Conservation (phyloP, 2,329 filamentous ascomycete genomes). For the Sordariomycetes sp. region DNA sequence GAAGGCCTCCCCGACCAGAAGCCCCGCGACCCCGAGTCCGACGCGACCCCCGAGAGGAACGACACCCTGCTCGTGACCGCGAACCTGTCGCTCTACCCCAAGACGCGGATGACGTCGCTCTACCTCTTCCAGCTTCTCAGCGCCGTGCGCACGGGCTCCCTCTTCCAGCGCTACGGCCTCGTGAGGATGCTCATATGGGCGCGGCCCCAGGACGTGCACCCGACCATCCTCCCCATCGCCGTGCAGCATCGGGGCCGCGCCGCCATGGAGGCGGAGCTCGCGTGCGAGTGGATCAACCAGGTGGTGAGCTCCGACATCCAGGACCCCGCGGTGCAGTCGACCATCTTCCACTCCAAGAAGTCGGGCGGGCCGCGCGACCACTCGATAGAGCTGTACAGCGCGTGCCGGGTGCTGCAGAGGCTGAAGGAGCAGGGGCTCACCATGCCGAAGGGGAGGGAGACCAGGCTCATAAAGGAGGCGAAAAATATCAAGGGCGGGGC, state of each 20-base stretch:
- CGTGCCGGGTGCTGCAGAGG: slow-evolving; percentile 23
- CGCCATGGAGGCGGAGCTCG: slow-evolving; percentile 48
- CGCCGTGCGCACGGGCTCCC: slow-evolving; percentile 42
- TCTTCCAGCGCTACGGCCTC: slow-evolving; percentile 67
- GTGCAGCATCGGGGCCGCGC: slow-evolving; percentile 43
- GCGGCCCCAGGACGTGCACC: slow-evolving; percentile 45
- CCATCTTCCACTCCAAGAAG: slow-evolving; percentile 29
- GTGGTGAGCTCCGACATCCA: slow-evolving; percentile 34
- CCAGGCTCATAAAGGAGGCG: slow-evolving; percentile 16
- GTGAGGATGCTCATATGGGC: slow-evolving; percentile 73
- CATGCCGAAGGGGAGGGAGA: slow-evolving; percentile 34
- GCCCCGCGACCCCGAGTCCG: slow-evolving; percentile 21
- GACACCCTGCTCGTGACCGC: slow-evolving; percentile 63
- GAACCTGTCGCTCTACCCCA: slow-evolving; percentile 49
- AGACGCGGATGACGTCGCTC: slow-evolving; percentile 38
- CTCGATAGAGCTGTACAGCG: slow-evolving; percentile 35
- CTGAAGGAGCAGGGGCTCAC: slow-evolving; percentile 28
- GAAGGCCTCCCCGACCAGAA: slow-evolving; percentile 43
- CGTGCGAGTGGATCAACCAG: slow-evolving; percentile 48
- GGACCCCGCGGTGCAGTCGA: slow-evolving; percentile 14
- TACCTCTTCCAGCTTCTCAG: slow-evolving; percentile 52
- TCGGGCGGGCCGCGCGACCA: slow-evolving; percentile 28
- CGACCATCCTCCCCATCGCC: slow-evolving; percentile 46
- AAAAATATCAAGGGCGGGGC: slow-evolving; percentile 12
- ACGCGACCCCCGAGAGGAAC: slow-evolving; percentile 44